phyloP scores from a whole-genome alignment of 257 asterid species.

The Leptodermis oblonga region DNA sequence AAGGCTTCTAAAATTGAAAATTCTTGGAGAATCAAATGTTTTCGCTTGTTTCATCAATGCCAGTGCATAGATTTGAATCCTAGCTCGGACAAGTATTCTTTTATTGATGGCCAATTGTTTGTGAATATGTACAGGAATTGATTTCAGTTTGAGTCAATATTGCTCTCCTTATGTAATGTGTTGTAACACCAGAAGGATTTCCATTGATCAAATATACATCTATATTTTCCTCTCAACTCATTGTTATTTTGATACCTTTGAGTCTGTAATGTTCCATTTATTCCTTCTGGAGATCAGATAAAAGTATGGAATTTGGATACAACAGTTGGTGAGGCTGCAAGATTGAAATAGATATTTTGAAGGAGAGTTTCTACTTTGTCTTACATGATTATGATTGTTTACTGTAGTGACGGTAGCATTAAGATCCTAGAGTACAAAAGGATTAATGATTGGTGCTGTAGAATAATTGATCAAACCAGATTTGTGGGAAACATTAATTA shows the following conservation, averaged over 20 bases:
- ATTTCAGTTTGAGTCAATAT: background rate
- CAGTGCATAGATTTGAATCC: slow-evolving; percentile 9
- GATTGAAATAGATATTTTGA: background rate
- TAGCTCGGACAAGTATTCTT: slow-evolving; percentile 13
- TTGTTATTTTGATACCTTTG: background rate
- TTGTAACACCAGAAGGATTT: background rate
- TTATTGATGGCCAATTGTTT: slow-evolving; percentile 13
- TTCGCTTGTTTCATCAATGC: background rate
- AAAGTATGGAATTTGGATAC: no score
- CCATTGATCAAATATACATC: slow-evolving; percentile 2
- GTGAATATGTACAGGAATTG: slow-evolving; percentile 20
- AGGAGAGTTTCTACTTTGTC: background rate
- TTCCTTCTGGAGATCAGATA: no score
- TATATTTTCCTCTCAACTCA: background rate
- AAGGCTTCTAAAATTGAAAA: slow-evolving; percentile 62
- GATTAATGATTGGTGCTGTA: slow-evolving; percentile 1
- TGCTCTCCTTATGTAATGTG: slow-evolving; percentile 4
- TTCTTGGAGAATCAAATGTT: background rate
- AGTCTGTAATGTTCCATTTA: background rate
- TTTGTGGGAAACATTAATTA: background rate
- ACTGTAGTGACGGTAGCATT: background rate
- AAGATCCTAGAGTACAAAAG: background rate
- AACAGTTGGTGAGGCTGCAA: no score
- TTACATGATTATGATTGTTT: background rate
- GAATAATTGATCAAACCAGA: background rate